Percentiles rank a stretch among this genome's conserved stretches.
These are phyloP conservation scores for Triticum monococcum DNA, from an alignment of 176 grass and related monocot species.

Conservation along the genomic window DNA sequence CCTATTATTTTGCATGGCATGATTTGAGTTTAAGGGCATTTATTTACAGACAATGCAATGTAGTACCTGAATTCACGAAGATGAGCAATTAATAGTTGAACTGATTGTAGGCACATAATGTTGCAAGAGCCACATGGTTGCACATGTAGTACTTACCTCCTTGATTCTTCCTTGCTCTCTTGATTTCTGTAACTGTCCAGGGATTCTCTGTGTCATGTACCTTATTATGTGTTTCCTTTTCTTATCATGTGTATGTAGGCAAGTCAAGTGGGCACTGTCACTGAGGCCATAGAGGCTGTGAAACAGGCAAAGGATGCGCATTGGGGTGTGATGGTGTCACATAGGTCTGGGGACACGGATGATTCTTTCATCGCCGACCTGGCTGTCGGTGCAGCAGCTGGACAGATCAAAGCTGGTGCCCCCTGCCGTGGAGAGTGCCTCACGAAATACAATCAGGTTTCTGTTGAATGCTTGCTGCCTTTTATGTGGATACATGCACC, in stretches of 20 bases:
- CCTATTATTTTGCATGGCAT: conserved; percentile 6
- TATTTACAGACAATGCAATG: conserved; percentile 6
- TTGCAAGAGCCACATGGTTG: background rate
- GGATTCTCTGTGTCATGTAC: conserved; percentile 2
- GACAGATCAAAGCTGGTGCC: conserved; percentile 92
- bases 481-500: background rate
- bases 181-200: conserved; percentile 8
- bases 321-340: conserved; percentile 86
- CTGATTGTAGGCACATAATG: conserved; percentile 3
- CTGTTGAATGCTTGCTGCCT: background rate
- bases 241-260: conserved; percentile 42
- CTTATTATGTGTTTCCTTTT: conserved; percentile 4
- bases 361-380: conserved; percentile 88
- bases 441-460: conserved; percentile 95
- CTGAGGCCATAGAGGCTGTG: conserved; percentile 92
- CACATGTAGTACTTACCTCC: conserved; percentile 6
- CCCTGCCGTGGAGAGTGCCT: conserved; percentile 81
- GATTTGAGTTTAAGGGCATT: conserved; percentile 13
- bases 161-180: background rate
- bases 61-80: conserved; percentile 17
- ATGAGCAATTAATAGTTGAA: conserved; percentile 14
- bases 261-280: conserved; percentile 95
- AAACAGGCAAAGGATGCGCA: conserved; percentile 96
- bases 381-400: conserved; percentile 73
- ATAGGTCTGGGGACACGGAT: conserved; percentile 83